These are phyloP conservation scores for Solanum pinnatisectum DNA, from an alignment of 257 asterid genomes.

Conservation along the genomic window DNA sequence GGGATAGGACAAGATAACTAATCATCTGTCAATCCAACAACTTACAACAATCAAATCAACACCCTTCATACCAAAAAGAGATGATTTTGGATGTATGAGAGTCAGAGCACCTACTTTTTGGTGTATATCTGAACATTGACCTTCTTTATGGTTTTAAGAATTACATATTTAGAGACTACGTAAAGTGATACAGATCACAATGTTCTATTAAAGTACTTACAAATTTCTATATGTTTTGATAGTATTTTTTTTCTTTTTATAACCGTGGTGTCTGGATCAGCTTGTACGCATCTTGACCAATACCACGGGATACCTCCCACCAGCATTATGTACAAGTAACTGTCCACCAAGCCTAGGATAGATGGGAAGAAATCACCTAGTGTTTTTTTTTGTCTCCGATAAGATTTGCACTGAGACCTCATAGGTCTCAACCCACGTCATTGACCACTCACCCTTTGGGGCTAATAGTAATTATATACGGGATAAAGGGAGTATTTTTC, in stretches of 20 bases:
- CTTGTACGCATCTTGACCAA: background rate
- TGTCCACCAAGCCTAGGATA: background rate
- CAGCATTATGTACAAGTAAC: background rate
- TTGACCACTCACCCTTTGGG: background rate
- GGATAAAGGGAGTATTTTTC: background rate
- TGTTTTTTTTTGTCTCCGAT: background rate
- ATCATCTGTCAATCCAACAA: background rate
- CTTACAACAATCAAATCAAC: background rate
- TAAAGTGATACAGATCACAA: background rate
- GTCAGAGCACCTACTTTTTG: background rate
- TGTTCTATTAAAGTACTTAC: background rate
- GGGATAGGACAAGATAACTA: background rate
- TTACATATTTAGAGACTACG: background rate
- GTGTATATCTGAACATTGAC: background rate
- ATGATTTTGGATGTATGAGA: background rate
- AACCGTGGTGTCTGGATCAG: background rate
- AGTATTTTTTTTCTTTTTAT: background rate
- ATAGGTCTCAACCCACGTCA: background rate
- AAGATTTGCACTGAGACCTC: background rate
- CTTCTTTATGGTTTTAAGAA: background rate
- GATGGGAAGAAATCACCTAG: background rate
- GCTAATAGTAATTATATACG: background rate
- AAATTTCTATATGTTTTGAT: background rate
- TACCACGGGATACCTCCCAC: background rate
- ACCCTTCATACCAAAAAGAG: background rate